Evolutionary conservation across 1,139 yeast genomes (phyloP), one percentile per base, ranked within the genome.

Genomic region (Zhuliangozyma parablackwelliae): DNA sequence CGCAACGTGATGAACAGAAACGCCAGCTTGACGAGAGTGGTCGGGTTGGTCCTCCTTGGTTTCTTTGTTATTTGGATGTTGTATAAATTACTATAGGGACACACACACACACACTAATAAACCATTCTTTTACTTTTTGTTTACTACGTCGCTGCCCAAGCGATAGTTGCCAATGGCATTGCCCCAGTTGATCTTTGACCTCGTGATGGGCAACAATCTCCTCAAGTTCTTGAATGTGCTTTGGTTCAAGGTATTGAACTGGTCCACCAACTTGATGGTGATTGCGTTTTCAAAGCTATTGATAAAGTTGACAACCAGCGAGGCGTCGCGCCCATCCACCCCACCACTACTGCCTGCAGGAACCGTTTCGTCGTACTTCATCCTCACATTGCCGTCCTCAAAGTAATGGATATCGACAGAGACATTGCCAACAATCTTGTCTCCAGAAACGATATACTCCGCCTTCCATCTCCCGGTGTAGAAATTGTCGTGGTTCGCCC

Each of bases 151-250:
- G 49, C 84, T 82, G 13, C 97, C 97, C 36, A 90, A 69, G 53
- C 89, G 78, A 64, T 89, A 89, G 56, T 82, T 85, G 11, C 95
- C 95, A 51, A 89, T 87, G 12, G 96, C 89, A 54, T 78, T 85
- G 30, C 96, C 96, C 98, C 98, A 92, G 59, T 88, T 86, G 55
- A 92, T 83, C 61, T 85, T 89, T 11, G 96, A 77, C 55, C 96
- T 75, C 24, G 96, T 90, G 30, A 92, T 82, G 3, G 98, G 98
- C 44, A 92, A 71, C 57, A 88, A 87, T 59, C 98, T 80, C 63
- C 98, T 78, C 49, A 92, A 74, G 44, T 77, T 76, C 63, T 90
- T 92, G 68, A 92, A 92, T 41, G 80, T 76, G 37, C 74, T 74
- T 47, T 88, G 95, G 59, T 90, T 90, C 54, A 92, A 72, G 27